A percentile compares a stretch with the other conserved stretches of the same genome.
phyloP scores from a whole-genome alignment of 441 rosid genomes.

The Biscutella auriculata region DNA sequence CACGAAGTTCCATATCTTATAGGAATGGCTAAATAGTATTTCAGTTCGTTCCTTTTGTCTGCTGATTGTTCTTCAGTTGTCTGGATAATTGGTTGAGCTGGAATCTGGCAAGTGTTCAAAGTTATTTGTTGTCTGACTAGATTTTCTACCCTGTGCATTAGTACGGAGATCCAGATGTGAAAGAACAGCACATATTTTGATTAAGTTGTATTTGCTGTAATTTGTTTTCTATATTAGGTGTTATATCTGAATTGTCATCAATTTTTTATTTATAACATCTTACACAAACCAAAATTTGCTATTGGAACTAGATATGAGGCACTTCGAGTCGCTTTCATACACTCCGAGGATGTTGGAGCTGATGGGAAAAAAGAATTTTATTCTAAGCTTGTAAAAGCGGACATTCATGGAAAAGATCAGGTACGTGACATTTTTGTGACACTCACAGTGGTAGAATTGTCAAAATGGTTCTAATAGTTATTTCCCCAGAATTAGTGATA shows the following conservation, averaged over 20 bases:
- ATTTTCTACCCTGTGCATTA: background rate
- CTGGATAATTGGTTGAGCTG: background rate
- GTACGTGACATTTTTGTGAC: constrained; percentile 26
- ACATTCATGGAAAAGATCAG: constrained; percentile 96
- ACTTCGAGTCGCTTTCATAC: constrained; percentile 94
- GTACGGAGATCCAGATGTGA: background rate
- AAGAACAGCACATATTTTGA: background rate
- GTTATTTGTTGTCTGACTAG: background rate
- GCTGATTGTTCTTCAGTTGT: background rate
- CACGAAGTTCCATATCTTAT: background rate
- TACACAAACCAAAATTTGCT: background rate
- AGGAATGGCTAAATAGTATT: constrained; percentile 7
- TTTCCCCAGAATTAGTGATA: background rate
- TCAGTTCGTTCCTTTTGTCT: constrained; percentile 4
- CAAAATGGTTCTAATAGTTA: background rate
- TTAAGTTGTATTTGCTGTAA: background rate
- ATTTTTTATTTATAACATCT: background rate
- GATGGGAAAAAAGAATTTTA: constrained; percentile 62
- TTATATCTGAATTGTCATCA: background rate
- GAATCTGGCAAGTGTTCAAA: background rate
- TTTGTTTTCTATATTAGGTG: background rate
- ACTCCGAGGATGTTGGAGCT: constrained; percentile 59
- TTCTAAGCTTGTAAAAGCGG: constrained; percentile 95
- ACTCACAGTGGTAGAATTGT: background rate
- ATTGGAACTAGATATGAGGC: constrained; percentile 63